Evolutionary conservation across 1,284 basidiomycete species (phyloP).

Genomic region (Puccinia coronata): DNA sequence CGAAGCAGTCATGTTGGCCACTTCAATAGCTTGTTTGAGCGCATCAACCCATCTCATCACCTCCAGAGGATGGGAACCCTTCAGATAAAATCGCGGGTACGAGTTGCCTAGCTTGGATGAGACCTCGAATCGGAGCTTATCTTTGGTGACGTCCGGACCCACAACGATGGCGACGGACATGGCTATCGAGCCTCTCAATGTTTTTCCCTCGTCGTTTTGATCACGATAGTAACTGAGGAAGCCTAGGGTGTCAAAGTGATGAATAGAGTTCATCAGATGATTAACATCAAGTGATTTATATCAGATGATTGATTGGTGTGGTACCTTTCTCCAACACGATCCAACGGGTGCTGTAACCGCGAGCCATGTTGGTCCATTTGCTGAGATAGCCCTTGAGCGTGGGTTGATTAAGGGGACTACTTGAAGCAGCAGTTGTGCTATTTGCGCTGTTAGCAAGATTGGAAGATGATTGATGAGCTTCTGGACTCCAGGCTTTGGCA

Average conservation of each 20-base stretch:
- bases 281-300: background rate
- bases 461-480: conserved; percentile 25
- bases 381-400: conserved; percentile 76
- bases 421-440: background rate
- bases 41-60: conserved; percentile 82
- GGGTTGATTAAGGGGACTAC: conserved; percentile 61
- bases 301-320: background rate
- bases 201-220: conserved; percentile 85
- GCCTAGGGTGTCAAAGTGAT: conserved; percentile 50
- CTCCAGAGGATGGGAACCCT: conserved; percentile 85
- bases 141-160: conserved; percentile 60
- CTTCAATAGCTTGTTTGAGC: conserved; percentile 71
- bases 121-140: conserved; percentile 79
- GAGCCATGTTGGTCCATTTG: conserved; percentile 87
- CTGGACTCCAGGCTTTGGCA: conserved; percentile 36
- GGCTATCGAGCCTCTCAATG: conserved; percentile 82
- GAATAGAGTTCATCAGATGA: background rate
- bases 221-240: conserved; percentile 69
- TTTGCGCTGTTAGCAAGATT: conserved; percentile 10
- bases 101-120: conserved; percentile 63
- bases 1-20: background rate
- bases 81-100: conserved; percentile 75
- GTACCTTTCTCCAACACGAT: conserved; percentile 84
- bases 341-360: conserved; percentile 89
- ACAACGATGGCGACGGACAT: conserved; percentile 74